phyloP scores from a whole-genome alignment of 129 eudicot genomes.

The Arctium minus region DNA sequence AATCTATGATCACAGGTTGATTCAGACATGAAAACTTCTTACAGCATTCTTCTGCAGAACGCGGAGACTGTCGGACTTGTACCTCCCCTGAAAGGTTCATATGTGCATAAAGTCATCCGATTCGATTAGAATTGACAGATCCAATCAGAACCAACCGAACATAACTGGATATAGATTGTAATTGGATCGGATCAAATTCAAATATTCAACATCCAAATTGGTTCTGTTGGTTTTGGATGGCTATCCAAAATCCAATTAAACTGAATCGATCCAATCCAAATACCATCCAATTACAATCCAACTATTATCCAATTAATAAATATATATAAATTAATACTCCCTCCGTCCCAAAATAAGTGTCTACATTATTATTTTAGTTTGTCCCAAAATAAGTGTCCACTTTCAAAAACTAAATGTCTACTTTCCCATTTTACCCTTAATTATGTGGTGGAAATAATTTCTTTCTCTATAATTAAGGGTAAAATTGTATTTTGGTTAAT shows the following conservation, averaged over 20 bases:
- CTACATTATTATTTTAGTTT: no score
- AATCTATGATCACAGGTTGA: slow-evolving; percentile 39
- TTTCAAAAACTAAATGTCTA: no score
- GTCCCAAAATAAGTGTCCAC: no score
- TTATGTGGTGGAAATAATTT: no score
- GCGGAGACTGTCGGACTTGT: slow-evolving; percentile 91
- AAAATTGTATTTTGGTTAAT: no score
- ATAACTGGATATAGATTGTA: background rate
- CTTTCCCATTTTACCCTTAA: no score
- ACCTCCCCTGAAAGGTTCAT: slow-evolving; percentile 53
- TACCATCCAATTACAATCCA: no score
- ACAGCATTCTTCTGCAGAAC: slow-evolving; percentile 79
- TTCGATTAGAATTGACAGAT: background rate
- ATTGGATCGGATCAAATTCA: background rate
- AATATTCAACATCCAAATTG: background rate
- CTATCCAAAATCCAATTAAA: background rate
- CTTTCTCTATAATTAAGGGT: no score
- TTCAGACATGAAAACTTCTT: slow-evolving; percentile 37
- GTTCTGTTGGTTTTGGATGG: background rate
- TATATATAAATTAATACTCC: no score
- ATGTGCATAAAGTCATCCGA: background rate
- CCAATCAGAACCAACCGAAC: background rate
- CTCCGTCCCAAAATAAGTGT: no score
- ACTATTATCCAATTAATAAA: no score
- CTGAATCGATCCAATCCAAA: background rate